These are phyloP conservation scores for Debaryomyces subglobosus DNA, from an alignment of 1,139 yeast genomes.

Conservation along the genomic window DNA sequence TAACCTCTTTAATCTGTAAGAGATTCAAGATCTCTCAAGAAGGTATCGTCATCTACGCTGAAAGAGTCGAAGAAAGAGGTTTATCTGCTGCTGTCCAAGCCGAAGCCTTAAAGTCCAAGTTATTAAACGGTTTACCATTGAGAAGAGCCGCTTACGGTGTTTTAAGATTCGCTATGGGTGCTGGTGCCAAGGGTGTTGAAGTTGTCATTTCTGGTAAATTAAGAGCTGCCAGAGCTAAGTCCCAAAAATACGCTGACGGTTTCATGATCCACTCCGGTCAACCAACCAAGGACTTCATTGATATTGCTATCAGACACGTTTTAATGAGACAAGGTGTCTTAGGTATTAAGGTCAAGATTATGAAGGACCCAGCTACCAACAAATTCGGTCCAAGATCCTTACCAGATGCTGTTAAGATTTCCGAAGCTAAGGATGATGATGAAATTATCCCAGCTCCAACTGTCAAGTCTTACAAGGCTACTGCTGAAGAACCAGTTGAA, in stretches of 20 bases:
- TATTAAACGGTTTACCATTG: slow-evolving; percentile 98
- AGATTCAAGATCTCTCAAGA: slow-evolving; percentile 97
- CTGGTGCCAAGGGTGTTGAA: slow-evolving; percentile 99
- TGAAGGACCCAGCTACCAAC: slow-evolving; percentile 97
- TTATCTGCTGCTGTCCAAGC: slow-evolving; percentile 99
- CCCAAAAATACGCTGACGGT: slow-evolving; percentile 99
- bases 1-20: slow-evolving; percentile 96
- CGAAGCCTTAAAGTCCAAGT: slow-evolving; percentile 98
- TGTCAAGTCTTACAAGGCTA: slow-evolving; percentile 68
- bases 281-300: slow-evolving; percentile 98
- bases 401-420: slow-evolving; percentile 93
- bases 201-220: slow-evolving; percentile 99
- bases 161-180: slow-evolving; percentile 99
- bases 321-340: slow-evolving; percentile 99
- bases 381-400: slow-evolving; percentile 87
- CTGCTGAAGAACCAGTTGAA: slow-evolving; percentile 38
- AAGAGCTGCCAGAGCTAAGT: slow-evolving; percentile 99
- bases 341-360: slow-evolving; percentile 99
- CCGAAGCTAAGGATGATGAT: slow-evolving; percentile 98
- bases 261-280: slow-evolving; percentile 99
- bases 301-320: slow-evolving; percentile 99
- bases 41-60: slow-evolving; percentile 94
- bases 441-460: slow-evolving; percentile 77
- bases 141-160: slow-evolving; percentile 99
- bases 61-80: slow-evolving; percentile 99